Evolutionary conservation across 2,329 filamentous ascomycete species (phyloP), one percentile per base, ranked within the genome.

Genomic region (Neocucurbitaria cava): DNA sequence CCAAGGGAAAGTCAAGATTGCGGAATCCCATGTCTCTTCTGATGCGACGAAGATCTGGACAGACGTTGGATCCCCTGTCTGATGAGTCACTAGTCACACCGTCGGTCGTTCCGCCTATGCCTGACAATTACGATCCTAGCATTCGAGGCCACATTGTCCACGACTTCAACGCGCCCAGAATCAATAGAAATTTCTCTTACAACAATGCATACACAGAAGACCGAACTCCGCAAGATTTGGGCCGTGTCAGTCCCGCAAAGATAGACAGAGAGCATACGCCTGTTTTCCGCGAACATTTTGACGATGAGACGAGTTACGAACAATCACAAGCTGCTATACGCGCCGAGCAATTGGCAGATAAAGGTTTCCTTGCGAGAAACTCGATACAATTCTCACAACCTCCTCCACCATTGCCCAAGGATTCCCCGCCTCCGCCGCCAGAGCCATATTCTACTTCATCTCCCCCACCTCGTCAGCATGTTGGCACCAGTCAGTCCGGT

Each of bases 71-170:
- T 28, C 69, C 72, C 26, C 67, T 78, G 1, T 72, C 79, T 11
- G 83, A 85, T 28, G 82, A 85, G 40, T 74, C 79, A 17, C 79
- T 81, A 6, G 78, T 82, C 28, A 80, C 78, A 46, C 66, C 81
- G 11, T 60, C 70, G 7, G 70, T 73, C 39, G 75, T 83, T 17
- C 72, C 73, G 2, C 79, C 82, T 2, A 78, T 85, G 48, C 84
- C 84, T 2, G 85, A 85, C 53, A 83, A 87, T 62, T 87, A 86
- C 64, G 85, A 87, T 62, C 85, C 85, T 11, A 79, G 85, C 48
- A 88, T 88, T 54, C 81, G 84, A 47, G 86, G 86, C 17, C 86
- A 83, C 44, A 81, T 85, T 20, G 80, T 88, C 1, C 86, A 89
- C 73, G 86, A 89, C 64, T 89, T 88, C 69, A 87, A 85, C 44